Evolutionary conservation across 768 basidiomycete genomes (phyloP), one percentile per base, ranked within the genome.

Genomic region (Kwoniella europaea): DNA sequence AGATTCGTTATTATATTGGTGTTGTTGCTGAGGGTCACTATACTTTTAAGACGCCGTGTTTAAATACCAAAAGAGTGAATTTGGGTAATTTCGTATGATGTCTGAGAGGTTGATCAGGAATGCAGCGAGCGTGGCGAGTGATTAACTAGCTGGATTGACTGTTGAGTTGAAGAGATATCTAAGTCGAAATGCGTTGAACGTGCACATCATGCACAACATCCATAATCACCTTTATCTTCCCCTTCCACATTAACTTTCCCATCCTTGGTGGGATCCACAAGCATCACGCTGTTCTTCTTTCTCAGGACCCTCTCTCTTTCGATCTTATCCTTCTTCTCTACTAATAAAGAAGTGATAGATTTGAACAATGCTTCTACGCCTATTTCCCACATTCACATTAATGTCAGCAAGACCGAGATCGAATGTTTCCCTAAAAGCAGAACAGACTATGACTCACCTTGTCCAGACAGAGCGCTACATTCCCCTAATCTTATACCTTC

Each of bases 311-410:
- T 59, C 20, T 81, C 80, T 10, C 78, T 57, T 57, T 81, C 78
- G 52, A 81, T 79, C 62, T 76, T 77, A 50, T 79, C 80, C 50
- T 76, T 76, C 22, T 67, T 67, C 44, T 73, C 63, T 41, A 81
- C 80, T 3, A 81, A 73, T 15, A 79, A 20, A 1, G 73, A 74
- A 16, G 78, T 72, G 63, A 81, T 78, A 7, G 76, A 67, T 35
- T 72, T 73, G 74, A 81, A 81, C 2, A 81, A 69, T 4, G 71
- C 71, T 52, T 81, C 80, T 63, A 81, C 76, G 67, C 78, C 79
- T 81, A 44, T 10, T 16, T 10, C 44, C 44, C 44, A 46, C 16
- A 46, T 27, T 27, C 44, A 10, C 10, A 46, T 46, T 46, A 10
- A 16, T 46, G 10, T 10, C 10, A 46, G 44, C 44, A 46, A 46